A percentile compares a stretch with the other conserved stretches of the same genome.
phyloP scores from a whole-genome alignment of 2,329 filamentous ascomycete species.

The Ophiognomonia clavigignenti-juglandacearum region DNA sequence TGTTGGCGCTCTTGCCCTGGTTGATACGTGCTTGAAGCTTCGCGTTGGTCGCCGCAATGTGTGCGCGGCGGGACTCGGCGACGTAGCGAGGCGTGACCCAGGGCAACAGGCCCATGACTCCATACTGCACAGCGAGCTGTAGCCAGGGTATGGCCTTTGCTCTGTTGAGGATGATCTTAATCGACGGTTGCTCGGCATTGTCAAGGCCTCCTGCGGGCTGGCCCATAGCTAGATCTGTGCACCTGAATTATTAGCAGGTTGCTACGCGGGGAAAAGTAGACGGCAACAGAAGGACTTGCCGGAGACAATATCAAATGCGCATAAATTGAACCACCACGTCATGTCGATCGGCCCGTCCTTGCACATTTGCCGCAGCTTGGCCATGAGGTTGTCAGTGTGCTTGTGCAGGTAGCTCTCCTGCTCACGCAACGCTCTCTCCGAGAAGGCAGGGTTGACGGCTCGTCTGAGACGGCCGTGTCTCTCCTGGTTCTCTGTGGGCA shows the following conservation, averaged over 20 bases:
- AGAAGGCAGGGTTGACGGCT: slow-evolving; percentile 21
- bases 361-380: slow-evolving; percentile 10
- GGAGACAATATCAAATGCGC: slow-evolving; percentile 20
- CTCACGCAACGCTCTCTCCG: slow-evolving; percentile 21
- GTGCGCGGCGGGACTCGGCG: slow-evolving; percentile 1
- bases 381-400: slow-evolving; percentile 18
- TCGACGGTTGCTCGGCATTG: slow-evolving; percentile 2
- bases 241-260: neutral
- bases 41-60: neutral
- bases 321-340: slow-evolving; percentile 20
- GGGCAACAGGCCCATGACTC: neutral
- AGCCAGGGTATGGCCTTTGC: slow-evolving; percentile 2
- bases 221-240: slow-evolving; percentile 4
- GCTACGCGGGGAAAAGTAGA: neutral
- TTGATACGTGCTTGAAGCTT: slow-evolving; percentile 5
- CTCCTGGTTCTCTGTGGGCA: slow-evolving; percentile 7
- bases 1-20: slow-evolving; percentile 10
- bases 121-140: slow-evolving; percentile 1
- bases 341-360: slow-evolving; percentile 16
- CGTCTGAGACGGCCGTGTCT: slow-evolving; percentile 19
- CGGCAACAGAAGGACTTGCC: neutral
- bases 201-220: slow-evolving; percentile 1
- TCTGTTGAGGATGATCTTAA: slow-evolving; percentile 1
- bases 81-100: slow-evolving; percentile 2
- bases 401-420: slow-evolving; percentile 19